Percentiles rank a stretch among this genome's conserved stretches.
These are phyloP conservation scores for Lentinus tigrinus DNA, from an alignment of 768 basidiomycete genomes.

Conservation along the genomic window DNA sequence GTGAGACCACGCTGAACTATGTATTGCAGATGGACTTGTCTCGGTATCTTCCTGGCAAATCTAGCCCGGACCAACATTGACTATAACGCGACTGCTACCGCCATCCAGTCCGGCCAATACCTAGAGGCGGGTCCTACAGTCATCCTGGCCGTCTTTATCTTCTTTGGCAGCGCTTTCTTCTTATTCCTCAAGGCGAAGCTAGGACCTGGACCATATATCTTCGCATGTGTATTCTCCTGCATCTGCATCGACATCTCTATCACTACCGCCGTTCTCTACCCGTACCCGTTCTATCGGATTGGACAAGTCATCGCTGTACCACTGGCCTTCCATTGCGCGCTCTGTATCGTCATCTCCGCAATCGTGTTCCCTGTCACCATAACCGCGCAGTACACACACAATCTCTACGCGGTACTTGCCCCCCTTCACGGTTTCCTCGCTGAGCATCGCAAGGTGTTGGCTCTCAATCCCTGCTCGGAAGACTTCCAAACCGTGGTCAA, in stretches of 20 bases:
- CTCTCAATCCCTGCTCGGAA: constrained; percentile 39
- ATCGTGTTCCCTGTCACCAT: constrained; percentile 64
- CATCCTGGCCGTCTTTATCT: constrained; percentile 62
- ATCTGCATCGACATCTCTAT: constrained; percentile 60
- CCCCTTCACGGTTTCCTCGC: constrained; percentile 47
- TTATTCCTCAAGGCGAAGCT: constrained; percentile 57
- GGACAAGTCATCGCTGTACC: constrained; percentile 57
- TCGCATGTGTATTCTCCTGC: constrained; percentile 57
- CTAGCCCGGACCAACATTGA: constrained; percentile 48
- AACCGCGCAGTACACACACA: constrained; percentile 55
- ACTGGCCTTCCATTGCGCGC: constrained; percentile 53
- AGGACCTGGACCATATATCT: constrained; percentile 63
- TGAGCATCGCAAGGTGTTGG: constrained; percentile 47
- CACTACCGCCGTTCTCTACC: constrained; percentile 58
- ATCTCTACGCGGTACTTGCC: constrained; percentile 45
- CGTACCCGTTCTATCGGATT: constrained; percentile 64
- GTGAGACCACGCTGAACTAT: neutral
- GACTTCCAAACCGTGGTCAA: constrained; percentile 40
- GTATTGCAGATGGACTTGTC: constrained; percentile 57
- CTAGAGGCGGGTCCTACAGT: constrained; percentile 58
- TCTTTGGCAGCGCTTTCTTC: constrained; percentile 55
- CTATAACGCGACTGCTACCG: constrained; percentile 35
- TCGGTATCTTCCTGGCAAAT: constrained; percentile 63
- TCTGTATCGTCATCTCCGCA: constrained; percentile 52
- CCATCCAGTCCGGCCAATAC: constrained; percentile 51